A percentile compares a stretch with the other conserved stretches of the same genome.
Evolutionary conservation across 2,329 filamentous ascomycete species (phyloP).

Genomic region (Scedosporium boydii): DNA sequence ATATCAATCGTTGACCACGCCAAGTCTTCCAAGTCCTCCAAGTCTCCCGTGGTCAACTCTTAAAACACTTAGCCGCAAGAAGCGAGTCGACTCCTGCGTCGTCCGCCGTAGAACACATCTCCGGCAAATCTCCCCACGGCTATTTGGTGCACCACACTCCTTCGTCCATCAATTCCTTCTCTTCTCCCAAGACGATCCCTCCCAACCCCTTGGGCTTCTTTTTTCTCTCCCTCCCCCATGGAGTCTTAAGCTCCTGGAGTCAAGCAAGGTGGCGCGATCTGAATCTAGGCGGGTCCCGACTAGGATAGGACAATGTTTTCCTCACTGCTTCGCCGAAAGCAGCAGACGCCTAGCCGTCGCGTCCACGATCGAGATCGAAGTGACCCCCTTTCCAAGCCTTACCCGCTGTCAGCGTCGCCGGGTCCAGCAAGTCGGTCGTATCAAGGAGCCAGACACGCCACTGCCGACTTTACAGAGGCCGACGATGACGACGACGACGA

Average conservation of each 20-base stretch:
- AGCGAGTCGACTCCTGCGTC: background rate
- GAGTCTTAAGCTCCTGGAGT: background rate
- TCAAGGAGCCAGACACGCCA: conserved; percentile 38
- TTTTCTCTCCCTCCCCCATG: conserved; percentile 2
- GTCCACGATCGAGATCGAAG: background rate
- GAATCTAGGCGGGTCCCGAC: background rate
- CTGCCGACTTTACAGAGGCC: conserved; percentile 56
- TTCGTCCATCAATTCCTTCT: conserved; percentile 8
- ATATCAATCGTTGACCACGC: background rate
- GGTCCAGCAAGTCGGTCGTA: conserved; percentile 3
- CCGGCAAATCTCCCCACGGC: background rate
- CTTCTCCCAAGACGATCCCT: conserved; percentile 16
- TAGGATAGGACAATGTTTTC: conserved; percentile 6
- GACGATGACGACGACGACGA: conserved; percentile 43
- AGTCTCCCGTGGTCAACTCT: background rate
- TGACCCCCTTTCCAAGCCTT: background rate
- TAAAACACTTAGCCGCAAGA: background rate
- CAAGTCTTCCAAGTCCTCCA: background rate
- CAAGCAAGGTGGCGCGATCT: conserved; percentile 5
- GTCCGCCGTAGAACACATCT: background rate
- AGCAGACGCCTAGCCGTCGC: conserved; percentile 4
- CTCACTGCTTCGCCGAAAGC: conserved; percentile 4
- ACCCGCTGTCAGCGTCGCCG: background rate
- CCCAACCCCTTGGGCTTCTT: background rate
- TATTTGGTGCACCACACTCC: background rate